Conservation (phyloP, 2,329 filamentous ascomycete genomes). For the Aspergillus aculeatinus region DNA sequence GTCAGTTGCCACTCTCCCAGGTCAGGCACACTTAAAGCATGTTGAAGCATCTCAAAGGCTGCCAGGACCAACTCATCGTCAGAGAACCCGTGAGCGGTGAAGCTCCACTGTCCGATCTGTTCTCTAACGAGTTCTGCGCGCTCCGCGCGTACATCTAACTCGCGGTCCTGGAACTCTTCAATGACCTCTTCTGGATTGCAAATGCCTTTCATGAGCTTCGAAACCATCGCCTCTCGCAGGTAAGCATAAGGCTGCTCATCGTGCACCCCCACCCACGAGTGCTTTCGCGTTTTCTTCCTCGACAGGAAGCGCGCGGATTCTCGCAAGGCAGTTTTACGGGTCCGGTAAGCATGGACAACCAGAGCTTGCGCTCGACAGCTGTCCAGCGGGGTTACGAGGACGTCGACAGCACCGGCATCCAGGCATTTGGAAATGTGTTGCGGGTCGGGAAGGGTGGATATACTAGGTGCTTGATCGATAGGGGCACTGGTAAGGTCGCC, state of each 20-base stretch:
- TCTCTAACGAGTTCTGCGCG: slow-evolving; percentile 65
- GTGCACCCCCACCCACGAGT: slow-evolving; percentile 87
- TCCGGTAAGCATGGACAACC: slow-evolving; percentile 79
- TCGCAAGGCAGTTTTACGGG: slow-evolving; percentile 71
- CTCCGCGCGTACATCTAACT: slow-evolving; percentile 66
- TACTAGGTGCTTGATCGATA: slow-evolving; percentile 20
- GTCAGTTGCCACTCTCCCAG: slow-evolving; percentile 77
- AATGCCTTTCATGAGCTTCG: slow-evolving; percentile 82
- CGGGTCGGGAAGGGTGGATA: slow-evolving; percentile 47
- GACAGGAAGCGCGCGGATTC: slow-evolving; percentile 72
- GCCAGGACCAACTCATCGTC: slow-evolving; percentile 89
- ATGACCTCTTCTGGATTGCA: slow-evolving; percentile 67
- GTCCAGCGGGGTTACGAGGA: slow-evolving; percentile 76
- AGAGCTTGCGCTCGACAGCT: slow-evolving; percentile 71
- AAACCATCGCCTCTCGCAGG: slow-evolving; percentile 89
- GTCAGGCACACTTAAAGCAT: slow-evolving; percentile 78
- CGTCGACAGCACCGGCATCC: slow-evolving; percentile 82
- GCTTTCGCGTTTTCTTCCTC: slow-evolving; percentile 72
- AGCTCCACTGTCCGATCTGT: slow-evolving; percentile 77
- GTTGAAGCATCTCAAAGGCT: slow-evolving; percentile 83
- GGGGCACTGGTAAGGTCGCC: slow-evolving; percentile 16
- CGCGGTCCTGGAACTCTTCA: slow-evolving; percentile 60
- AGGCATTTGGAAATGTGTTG: slow-evolving; percentile 68
- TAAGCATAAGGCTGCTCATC: slow-evolving; percentile 87
- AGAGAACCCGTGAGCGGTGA: slow-evolving; percentile 83